Conservation (phyloP, 108 stramenopile genomes). For the Aurantiochytrium sp. region DNA sequence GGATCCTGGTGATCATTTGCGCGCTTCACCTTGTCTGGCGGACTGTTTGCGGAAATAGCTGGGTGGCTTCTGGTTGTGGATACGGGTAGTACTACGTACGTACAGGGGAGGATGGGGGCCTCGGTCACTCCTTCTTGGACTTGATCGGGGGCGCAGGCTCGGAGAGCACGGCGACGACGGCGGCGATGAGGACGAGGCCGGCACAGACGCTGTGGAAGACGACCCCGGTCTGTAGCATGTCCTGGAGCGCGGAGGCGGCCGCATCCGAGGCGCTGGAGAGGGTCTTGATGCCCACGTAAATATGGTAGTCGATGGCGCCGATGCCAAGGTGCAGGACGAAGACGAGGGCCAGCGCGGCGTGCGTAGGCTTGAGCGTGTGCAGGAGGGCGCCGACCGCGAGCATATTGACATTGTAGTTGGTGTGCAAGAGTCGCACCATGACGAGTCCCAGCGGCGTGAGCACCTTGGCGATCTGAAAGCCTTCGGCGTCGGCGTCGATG, state of each 20-base stretch:
- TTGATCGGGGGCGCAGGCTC: not conserved
- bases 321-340: not conserved
- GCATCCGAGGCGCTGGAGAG: not conserved
- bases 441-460: not conserved
- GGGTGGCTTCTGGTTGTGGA: too few species aligned
- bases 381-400: not conserved
- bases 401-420: not conserved
- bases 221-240: not conserved
- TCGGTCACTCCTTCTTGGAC: not conserved
- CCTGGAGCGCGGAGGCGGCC: not conserved
- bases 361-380: not conserved
- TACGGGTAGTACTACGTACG: too few species aligned
- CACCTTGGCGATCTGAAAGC: not conserved
- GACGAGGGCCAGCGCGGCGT: not conserved
- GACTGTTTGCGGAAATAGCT: too few species aligned
- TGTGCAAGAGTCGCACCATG: not conserved
- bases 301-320: not conserved
- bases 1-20: too few species aligned
- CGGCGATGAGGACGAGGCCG: not conserved
- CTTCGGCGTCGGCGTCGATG: not conserved
- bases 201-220: not conserved
- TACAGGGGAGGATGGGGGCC: too few species aligned
- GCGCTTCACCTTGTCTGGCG: too few species aligned
- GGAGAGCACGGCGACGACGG: not conserved
- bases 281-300: not conserved